Evolutionary conservation across 495 filamentous ascomycete genomes (phyloP).

Genomic region (Hypomontagnella monticulosa): DNA sequence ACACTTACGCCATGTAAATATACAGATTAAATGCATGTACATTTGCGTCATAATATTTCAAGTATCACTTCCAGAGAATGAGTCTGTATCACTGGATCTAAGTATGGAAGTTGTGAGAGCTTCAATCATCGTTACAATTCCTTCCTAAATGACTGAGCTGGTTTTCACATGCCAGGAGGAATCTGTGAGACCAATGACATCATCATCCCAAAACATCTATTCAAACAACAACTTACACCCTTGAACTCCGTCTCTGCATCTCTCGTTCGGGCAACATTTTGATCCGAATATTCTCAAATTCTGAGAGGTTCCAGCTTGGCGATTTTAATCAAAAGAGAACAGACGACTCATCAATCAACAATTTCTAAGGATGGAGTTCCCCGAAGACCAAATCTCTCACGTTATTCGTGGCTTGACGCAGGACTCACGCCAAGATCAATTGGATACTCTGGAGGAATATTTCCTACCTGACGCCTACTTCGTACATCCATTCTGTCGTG

Average conservation of each 20-base stretch:
- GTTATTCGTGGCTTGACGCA: constrained; percentile 75
- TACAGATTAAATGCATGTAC: neutral
- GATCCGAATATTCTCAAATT: neutral
- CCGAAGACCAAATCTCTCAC: constrained; percentile 54
- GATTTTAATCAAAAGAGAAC: neutral
- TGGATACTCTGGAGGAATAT: constrained; percentile 69
- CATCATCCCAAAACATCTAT: constrained; percentile 11
- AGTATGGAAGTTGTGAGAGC: neutral
- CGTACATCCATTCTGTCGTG: constrained; percentile 81
- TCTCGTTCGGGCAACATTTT: neutral
- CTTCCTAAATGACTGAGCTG: constrained; percentile 13
- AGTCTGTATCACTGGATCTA: neutral
- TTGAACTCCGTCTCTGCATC: neutral
- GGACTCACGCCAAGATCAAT: constrained; percentile 69
- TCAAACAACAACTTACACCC: constrained; percentile 2
- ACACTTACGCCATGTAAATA: neutral
- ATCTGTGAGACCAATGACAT: constrained; percentile 26
- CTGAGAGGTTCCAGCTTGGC: neutral
- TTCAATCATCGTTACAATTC: constrained; percentile 1
- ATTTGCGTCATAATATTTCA: too few relatives aligned
- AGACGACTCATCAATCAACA: neutral
- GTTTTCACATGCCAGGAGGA: constrained; percentile 24
- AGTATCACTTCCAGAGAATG: too few relatives aligned
- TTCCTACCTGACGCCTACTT: constrained; percentile 77
- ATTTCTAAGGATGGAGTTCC: constrained; percentile 35